phyloP scores from a whole-genome alignment of 139 green algal genomes.

The Edaphochlamys debaryana region DNA sequence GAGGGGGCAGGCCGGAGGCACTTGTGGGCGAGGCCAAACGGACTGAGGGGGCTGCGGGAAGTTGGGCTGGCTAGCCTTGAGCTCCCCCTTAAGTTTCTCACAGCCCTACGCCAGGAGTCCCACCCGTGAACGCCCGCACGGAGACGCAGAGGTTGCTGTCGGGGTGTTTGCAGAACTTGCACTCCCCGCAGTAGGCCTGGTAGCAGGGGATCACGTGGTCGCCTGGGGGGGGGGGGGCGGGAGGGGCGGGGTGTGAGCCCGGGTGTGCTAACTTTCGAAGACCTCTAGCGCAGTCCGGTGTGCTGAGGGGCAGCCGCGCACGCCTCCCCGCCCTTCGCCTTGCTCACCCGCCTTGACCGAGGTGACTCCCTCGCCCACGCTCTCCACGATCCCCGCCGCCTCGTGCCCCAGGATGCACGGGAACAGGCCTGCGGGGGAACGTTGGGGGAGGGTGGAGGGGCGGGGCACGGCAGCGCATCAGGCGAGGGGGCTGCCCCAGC shows the following conservation, averaged over 20 bases:
- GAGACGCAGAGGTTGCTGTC: slow-evolving; percentile 95
- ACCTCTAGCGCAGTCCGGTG: no score
- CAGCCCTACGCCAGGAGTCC: no score
- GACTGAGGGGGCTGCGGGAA: no score
- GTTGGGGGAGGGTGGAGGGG: no score
- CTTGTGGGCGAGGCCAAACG: no score
- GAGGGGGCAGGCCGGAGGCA: no score
- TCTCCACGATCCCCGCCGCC: slow-evolving; percentile 95
- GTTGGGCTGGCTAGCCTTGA: no score
- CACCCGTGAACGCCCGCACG: slow-evolving; percentile 83
- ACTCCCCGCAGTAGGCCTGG: slow-evolving; percentile 90
- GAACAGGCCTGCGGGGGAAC: slow-evolving; percentile 82
- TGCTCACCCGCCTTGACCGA: slow-evolving; percentile 64
- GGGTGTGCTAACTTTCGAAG: no score
- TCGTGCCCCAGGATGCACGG: slow-evolving; percentile 98
- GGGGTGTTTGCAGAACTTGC: slow-evolving; percentile 95
- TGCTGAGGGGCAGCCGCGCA: no score
- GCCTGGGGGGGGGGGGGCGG: slow-evolving; percentile 51
- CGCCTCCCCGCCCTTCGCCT: not conserved
- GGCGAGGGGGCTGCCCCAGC: not conserved
- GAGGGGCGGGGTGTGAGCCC: no score
- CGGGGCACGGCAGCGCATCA: no score
- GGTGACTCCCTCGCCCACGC: slow-evolving; percentile 88
- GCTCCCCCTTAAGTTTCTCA: no score
- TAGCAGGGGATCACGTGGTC: slow-evolving; percentile 98